Evolutionary conservation across 371 early-diverging fungal genomes (phyloP), one percentile per base, ranked within the genome.

Genomic region (Apophysomyces sp.): DNA sequence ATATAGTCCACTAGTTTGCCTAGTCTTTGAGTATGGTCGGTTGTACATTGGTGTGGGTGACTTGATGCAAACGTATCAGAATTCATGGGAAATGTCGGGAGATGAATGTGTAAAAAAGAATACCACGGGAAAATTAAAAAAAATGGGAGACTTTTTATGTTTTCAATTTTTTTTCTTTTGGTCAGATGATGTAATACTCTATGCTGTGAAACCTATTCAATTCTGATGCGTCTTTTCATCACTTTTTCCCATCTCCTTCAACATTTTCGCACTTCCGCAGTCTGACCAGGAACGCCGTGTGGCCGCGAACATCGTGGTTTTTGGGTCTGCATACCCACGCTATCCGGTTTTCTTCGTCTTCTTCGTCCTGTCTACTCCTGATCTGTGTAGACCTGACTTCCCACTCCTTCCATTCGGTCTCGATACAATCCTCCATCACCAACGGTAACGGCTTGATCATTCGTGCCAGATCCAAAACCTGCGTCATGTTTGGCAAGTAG

Each of bases 401-500:
- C 92, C 92, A 92, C 37, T 85, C 81, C 49, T 86, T 86, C 88
- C 89, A 87, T 16, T 79, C 83, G 0, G 88, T 79, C 37, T 92
- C 92, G 4, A 89, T 58, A 41, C 88, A 78, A 5, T 73, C 73
- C 24, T 89, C 90, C 55, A 89, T 73, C 1, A 78, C 71, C 28
- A 89, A 56, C 0, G 82, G 85, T 58, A 78, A 66, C 28, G 75
- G 67, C 26, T 73, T 68, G 32, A 84, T 74, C 40, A 69, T 55
- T n/a, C 80, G 72, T 1, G 82, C 77, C 40, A 89, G 60, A 2
- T 84, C 76, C 31, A 91, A 62, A 13, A 90, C 86, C 61, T 92
- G 92, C 1, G 92, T 88, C 84, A 92, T 89, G 60, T 86, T 91
- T 24, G 91, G 91, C 53, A 92, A 67, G 65, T 91, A 92, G 52